Base-by-base conservation (phyloP, 768 basidiomycete genomes). In the Scleroderma citrinum region DNA sequence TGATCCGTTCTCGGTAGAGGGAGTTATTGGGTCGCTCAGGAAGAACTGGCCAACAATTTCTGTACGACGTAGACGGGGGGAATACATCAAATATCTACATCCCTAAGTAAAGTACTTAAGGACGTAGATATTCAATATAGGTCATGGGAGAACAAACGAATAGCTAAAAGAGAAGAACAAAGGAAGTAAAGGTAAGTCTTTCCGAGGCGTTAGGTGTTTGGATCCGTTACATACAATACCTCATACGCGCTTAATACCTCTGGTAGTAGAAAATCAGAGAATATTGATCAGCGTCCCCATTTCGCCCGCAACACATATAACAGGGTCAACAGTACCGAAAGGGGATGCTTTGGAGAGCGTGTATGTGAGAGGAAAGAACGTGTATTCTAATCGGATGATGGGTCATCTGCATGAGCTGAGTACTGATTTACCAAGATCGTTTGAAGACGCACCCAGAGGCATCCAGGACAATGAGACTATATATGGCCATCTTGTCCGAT, bases 361-460 rank as follows among this genome's bases (percentile, higher is more conserved):
- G 65, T 92, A 92, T 1, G 85, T 81, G 0, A 85, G 67, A 10
- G 85, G 76, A 38, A 81, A 82, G 16, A 82, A 82, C 47, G 87
- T 82, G 69, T 94, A 96, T 35, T 87, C 87, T 26, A 92, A 92
- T 69, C 92, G 89, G 55, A 94, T 88, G 56, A 96, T 87, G 21
- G 92, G 83, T 40, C 80, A 77, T 48, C 81, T 84, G 54, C n/a
- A 36, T 47, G 64, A 60, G 53, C 49, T 41, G 35, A 48, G 31
- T 29, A 26, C 35, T 55, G 34, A 59, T 12, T 20, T 21, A 26
- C 43, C 39, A 32, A 41, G 13, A 26, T 13, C 40, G 8, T 21
- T 14, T 26, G 46, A 35, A 32, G 42, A 75, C 83, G 62, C 55
- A 87, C 87, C 86, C 84, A 54, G 77, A 71, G 55, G 73, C 76